phyloP scores from a whole-genome alignment of 495 filamentous ascomycete genomes.

The Apiosordaria backusii region DNA sequence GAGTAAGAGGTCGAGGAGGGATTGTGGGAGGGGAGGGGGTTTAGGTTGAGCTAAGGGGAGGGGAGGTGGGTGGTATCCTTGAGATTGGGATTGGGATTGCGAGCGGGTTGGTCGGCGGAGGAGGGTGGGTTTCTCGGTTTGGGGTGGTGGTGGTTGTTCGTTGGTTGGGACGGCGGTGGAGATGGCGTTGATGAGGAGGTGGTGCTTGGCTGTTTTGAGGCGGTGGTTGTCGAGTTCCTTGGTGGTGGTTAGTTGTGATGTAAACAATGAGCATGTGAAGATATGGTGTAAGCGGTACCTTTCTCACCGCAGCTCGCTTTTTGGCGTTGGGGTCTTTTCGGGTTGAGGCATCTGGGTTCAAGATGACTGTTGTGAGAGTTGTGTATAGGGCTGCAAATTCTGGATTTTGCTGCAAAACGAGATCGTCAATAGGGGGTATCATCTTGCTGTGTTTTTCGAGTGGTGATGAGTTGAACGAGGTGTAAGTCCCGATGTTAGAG shows the following conservation, averaged over 20 bases:
- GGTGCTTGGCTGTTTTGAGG: conserved; percentile 37
- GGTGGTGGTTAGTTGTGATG: background rate
- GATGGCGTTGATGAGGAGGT: conserved; percentile 42
- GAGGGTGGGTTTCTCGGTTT: conserved; percentile 21
- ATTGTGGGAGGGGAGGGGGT: conserved; percentile 17
- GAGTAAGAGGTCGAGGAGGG: conserved; percentile 43
- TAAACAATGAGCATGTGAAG: background rate
- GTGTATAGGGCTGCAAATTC: conserved; percentile 62
- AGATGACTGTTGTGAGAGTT: conserved; percentile 53
- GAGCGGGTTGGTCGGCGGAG: conserved; percentile 17
- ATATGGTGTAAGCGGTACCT: conserved; percentile 39
- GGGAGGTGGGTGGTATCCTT: conserved; percentile 1
- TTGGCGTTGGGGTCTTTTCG: conserved; percentile 52
- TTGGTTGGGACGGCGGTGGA: conserved; percentile 23
- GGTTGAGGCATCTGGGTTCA: conserved; percentile 62
- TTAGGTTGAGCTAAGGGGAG: background rate
- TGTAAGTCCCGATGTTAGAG: background rate
- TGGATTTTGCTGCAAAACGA: conserved; percentile 59
- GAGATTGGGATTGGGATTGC: conserved; percentile 13
- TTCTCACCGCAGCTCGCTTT: conserved; percentile 48
- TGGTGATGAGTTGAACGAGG: background rate
- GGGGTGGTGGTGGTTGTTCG: conserved; percentile 15
- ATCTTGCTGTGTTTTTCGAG: conserved; percentile 38
- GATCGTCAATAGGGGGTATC: conserved; percentile 62
- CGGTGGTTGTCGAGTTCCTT: conserved; percentile 43